Evolutionary conservation across 106 monocot species (phyloP), one percentile per base, ranked within the genome.

Genomic region (Cymbidium sinense): DNA sequence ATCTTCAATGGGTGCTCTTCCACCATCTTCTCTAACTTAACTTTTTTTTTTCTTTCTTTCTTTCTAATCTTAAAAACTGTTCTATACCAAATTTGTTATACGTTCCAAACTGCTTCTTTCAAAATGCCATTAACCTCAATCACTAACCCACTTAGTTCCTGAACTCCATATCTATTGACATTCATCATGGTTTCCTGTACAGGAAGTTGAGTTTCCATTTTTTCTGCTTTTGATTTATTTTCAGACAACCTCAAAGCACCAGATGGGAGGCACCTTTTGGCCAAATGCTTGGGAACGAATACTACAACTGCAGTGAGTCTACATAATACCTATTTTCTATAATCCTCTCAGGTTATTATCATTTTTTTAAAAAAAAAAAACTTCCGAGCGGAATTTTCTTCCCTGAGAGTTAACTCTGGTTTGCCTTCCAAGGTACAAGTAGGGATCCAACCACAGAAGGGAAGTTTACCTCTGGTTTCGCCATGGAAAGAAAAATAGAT

Each of bases 401-500:
- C 23, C 23, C 58, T 58, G 20, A 58, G n/a, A n/a, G n/a, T 58
- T 23, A n/a, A 58, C 58, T 58, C 58, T 58, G 58, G 9, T 71
- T 71, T n/a, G 39, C 55, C 84, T 12, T 71, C 64, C 0, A 74
- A 84, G 84, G 82, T 84, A 77, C 88, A 78, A 83, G 83, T 34
- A 79, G 64, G 43, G 91, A 94, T 87, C 74, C 76, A 41, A 61
- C 81, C 43, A 61, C 70, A 0, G 92, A 88, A 84, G 88, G 84
- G 54, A 91, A 89, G 72, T 86, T 80, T 72, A 72, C 75, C n/a
- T 70, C 76, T 73, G 74, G 78, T 23, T 82, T 87, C 37, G 82
- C 82, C 50, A 79, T 91, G 86, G 93, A 93, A 41, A 89, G 91
- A 82, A 98, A 98, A 79, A 88, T 90, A 76, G 94, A 98, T 81